Base-by-base conservation (phyloP, 257 asterid genomes). In the Penstemon barbatus region DNA sequence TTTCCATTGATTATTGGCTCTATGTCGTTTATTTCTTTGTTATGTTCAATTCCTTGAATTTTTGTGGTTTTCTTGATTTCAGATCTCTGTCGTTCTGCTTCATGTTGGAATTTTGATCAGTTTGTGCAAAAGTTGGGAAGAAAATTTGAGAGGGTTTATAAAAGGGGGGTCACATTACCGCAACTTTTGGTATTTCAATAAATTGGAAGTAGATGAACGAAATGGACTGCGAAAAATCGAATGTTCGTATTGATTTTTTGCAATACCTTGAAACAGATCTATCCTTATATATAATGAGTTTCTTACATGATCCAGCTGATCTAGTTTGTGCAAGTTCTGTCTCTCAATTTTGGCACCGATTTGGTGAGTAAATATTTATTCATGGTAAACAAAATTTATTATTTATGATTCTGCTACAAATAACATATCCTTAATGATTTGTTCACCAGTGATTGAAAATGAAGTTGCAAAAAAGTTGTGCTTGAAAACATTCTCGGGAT, bases 271-370 rank as follows among this genome's bases (percentile, higher is more conserved):
- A 73, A 67, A 46, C 62, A 0, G 93, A 87, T 19, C 61, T 82
- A 69, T 79, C 78, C 57, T 4, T 74, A 33, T 43, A 72, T 66
- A 79, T 87, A 71, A 59, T 87, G 79, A 76, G 66, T 65, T 72
- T 73, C 74, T 71, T 89, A 75, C 86, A 81, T 73, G 96, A 89
- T 69, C 90, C 89, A 5, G 81, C 78, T 36, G 96, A 87, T 76
- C 61, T 89, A n/a, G 84, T 79, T 61, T 86, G 84, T 51, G 83
- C 84, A 33, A 69, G 84, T 60, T 69, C 78, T n/a, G 90, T 82
- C 57, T 87, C 92, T 2, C 83, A 65, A 57, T 19, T 66, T 61
- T 89, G 95, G 96, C 86, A 63, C 67, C 83, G 74, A 46, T 85
- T 87, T 74, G 88, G 97, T 88, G 70, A 79, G 95, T 62, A 41